Evolutionary conservation across 345 rosid species (phyloP), one percentile per base, ranked within the genome.

Genomic region (Hibiscus tridactylites): DNA sequence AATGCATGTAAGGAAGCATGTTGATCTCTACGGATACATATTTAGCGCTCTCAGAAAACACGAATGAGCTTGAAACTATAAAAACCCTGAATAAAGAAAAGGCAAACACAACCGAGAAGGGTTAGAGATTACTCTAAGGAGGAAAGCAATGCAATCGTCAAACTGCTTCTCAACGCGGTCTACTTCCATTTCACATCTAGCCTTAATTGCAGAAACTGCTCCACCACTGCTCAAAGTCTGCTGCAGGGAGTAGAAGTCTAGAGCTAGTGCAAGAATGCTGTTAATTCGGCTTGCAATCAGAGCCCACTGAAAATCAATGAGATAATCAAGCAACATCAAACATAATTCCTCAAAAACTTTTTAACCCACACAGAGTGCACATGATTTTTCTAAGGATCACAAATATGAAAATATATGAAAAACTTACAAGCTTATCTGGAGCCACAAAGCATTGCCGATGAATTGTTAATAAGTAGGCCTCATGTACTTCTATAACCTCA

Each of bases 401-500:
- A 37, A 76, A 73, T 21, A 75, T n/a, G 19, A 53, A 59, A 46
- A 66, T 5, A 57, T 33, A 67, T 52, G 26, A 69, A 73, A 53
- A 57, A 76, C 70, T 56, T 66, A 95, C 99, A 92, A 95, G 85
- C 79, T 95, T 95, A 77, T 90, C 99, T 59, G 97, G 98, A 79
- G 90, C 97, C 73, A 95, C 93, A 77, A 95, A 95, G 79, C 99
- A 95, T 58, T 92, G 99, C 75, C 98, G 81, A 85, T 95, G 99
- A 75, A 95, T 92, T 42, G 94, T 90, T 79, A 92, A 73, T 74
- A 95, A 82, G 82, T 92, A 95, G 65, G 92, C 88, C 80, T 95
- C 98, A 7, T 95, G 99, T 54, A 90, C 99, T 82, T 95, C 96
- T 78, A 95, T 90, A 81, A 90, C 96, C 80, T 89, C 97, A 74